A percentile compares a stretch with the other conserved stretches of the same genome.
These are phyloP conservation scores for Termitomyces sp. DNA, from an alignment of 768 basidiomycete species.

Conservation along the genomic window DNA sequence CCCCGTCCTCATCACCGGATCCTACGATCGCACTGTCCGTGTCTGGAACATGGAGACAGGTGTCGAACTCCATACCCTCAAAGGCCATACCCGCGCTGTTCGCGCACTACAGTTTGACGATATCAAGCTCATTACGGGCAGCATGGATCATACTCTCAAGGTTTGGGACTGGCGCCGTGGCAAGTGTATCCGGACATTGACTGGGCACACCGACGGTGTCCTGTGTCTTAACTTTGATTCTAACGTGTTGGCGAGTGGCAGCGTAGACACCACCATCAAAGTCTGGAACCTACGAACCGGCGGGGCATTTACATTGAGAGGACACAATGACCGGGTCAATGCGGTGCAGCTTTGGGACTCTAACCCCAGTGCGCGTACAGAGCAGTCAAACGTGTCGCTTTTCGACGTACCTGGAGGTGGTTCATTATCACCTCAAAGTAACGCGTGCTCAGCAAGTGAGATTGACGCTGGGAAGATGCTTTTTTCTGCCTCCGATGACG, in stretches of 20 bases:
- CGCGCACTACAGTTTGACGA: slow-evolving; percentile 94
- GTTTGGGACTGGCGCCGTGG: slow-evolving; percentile 97
- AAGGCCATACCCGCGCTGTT: slow-evolving; percentile 89
- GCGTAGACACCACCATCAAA: slow-evolving; percentile 91
- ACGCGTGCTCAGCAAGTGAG: slow-evolving; percentile 30
- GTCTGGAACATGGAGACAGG: slow-evolving; percentile 98
- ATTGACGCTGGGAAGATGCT: slow-evolving; percentile 90
- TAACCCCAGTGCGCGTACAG: slow-evolving; percentile 24
- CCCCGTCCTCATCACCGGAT: slow-evolving; percentile 95
- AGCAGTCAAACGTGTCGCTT: slow-evolving; percentile 24
- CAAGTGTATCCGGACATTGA: slow-evolving; percentile 78
- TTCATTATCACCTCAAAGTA: slow-evolving; percentile 16
- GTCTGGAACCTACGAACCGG: slow-evolving; percentile 93
- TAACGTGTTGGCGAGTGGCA: slow-evolving; percentile 88
- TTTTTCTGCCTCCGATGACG: slow-evolving; percentile 95
- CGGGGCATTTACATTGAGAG: slow-evolving; percentile 87
- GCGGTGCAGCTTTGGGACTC: slow-evolving; percentile 91
- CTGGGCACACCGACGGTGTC: slow-evolving; percentile 89
- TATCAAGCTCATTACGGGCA: slow-evolving; percentile 90
- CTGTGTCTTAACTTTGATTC: slow-evolving; percentile 89
- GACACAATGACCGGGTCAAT: slow-evolving; percentile 96
- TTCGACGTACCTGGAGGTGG: slow-evolving; percentile 27
- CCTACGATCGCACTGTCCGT: slow-evolving; percentile 90
- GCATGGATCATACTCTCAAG: slow-evolving; percentile 92
- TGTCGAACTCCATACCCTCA: slow-evolving; percentile 71